A percentile compares a stretch with the other conserved stretches of the same genome.
phyloP scores from a whole-genome alignment of 768 basidiomycete species.

The Xanthoconium stramineum region DNA sequence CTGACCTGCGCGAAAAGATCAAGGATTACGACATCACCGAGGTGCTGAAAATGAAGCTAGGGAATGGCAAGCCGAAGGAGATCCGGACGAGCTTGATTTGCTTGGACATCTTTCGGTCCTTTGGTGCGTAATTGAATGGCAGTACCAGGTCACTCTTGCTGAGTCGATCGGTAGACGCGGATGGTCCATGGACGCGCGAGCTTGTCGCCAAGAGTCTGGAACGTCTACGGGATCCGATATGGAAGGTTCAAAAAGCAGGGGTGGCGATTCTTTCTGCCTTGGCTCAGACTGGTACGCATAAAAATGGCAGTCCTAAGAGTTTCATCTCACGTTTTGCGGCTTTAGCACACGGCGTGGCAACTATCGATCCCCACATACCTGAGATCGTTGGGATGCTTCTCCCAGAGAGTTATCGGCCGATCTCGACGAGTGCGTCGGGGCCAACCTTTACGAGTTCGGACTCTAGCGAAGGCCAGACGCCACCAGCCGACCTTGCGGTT shows the following conservation, averaged over 20 bases:
- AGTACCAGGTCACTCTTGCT: neutral
- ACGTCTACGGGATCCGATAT: neutral
- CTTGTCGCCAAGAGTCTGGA: slow-evolving; percentile 14
- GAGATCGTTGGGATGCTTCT: slow-evolving; percentile 21
- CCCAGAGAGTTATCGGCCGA: slow-evolving; percentile 7
- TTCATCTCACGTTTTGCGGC: neutral
- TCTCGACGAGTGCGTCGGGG: neutral
- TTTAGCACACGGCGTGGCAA: slow-evolving; percentile 14
- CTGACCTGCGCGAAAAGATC: slow-evolving; percentile 12
- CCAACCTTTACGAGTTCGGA: neutral
- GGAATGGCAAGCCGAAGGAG: slow-evolving; percentile 11
- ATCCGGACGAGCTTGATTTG: slow-evolving; percentile 22
- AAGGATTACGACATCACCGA: slow-evolving; percentile 13
- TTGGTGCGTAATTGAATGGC: slow-evolving; percentile 7
- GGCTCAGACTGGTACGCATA: slow-evolving; percentile 16
- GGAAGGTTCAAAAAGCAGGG: slow-evolving; percentile 23
- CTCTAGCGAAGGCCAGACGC: neutral
- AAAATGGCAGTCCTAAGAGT: neutral
- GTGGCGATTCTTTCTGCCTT: slow-evolving; percentile 22
- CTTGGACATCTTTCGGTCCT: slow-evolving; percentile 21
- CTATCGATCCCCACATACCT: slow-evolving; percentile 2
- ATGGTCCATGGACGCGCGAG: slow-evolving; percentile 8
- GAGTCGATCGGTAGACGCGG: slow-evolving; percentile 2
- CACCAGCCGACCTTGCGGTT: neutral
- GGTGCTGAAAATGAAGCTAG: slow-evolving; percentile 16